Evolutionary conservation across 345 rosid species (phyloP).

Genomic region (Citropsis articulata): DNA sequence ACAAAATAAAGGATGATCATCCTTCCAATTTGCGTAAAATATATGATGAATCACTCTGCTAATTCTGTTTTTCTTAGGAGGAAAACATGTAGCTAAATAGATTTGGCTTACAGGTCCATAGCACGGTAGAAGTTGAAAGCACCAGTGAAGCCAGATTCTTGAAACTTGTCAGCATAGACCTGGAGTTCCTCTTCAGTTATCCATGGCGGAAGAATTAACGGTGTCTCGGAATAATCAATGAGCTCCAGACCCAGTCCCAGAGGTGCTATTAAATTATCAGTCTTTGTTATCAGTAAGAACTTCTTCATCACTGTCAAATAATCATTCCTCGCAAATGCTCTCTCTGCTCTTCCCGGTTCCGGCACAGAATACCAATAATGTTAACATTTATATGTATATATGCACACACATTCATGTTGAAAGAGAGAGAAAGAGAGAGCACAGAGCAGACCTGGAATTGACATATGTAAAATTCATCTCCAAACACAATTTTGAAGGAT

Average conservation of each 20-base stretch:
- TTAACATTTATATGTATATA: no score
- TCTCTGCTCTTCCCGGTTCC: conserved; percentile 79
- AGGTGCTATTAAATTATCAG: conserved; percentile 55
- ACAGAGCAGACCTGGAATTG: conserved; percentile 53
- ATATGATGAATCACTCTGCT: background rate
- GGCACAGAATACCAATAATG: conserved; percentile 5
- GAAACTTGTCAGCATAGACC: conserved; percentile 62
- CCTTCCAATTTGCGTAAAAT: background rate
- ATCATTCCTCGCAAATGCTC: conserved; percentile 59
- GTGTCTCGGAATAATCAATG: conserved; percentile 54
- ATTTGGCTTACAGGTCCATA: conserved; percentile 46
- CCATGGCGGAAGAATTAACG: conserved; percentile 52
- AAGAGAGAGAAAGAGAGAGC: background rate
- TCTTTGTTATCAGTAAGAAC: conserved; percentile 49
- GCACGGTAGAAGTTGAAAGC: conserved; percentile 57
- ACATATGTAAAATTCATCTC: conserved; percentile 53
- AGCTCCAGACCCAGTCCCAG: conserved; percentile 55
- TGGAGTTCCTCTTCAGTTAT: conserved; percentile 62
- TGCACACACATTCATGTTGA: background rate
- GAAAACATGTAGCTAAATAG: background rate
- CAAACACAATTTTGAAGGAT: conserved; percentile 21
- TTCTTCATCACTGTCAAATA: conserved; percentile 62
- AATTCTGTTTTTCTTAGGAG: background rate
- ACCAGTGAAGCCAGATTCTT: conserved; percentile 63
- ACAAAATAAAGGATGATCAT: background rate